Conservation (phyloP, 2,329 filamentous ascomycete genomes). For the Fusarium sp. region DNA sequence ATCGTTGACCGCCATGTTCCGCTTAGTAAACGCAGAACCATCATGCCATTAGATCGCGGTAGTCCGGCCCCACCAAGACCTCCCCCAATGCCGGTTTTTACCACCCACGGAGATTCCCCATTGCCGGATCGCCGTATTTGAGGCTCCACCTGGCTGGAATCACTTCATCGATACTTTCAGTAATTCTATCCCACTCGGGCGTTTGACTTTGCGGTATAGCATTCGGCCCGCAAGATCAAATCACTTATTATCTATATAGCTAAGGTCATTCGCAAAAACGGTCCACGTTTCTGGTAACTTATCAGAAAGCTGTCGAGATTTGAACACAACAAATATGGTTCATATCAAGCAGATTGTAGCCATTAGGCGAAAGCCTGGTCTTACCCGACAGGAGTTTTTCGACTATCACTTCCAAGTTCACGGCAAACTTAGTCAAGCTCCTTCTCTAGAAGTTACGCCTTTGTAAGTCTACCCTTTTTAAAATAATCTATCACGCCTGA, state of each 20-base stretch:
- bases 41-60: not conserved
- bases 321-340: not conserved
- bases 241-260: not conserved
- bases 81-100: not conserved
- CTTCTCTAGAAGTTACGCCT: not conserved
- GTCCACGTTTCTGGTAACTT: fast-evolving
- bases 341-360: not conserved
- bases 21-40: not conserved
- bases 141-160: not conserved
- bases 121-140: not conserved
- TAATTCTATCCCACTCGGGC: not conserved
- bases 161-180: not conserved
- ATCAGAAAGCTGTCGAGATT: no score
- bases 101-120: not conserved
- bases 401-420: not conserved
- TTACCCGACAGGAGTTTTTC: not conserved
- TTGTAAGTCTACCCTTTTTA: not conserved
- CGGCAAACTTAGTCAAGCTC: not conserved
- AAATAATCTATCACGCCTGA: no score
- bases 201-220: not conserved
- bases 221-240: not conserved
- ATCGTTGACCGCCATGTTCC: not conserved
- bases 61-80: not conserved
- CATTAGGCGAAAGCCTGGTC: not conserved
- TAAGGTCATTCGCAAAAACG: not conserved